These are phyloP conservation scores for Epithele typhae DNA, from an alignment of 768 basidiomycete species.

Conservation along the genomic window DNA sequence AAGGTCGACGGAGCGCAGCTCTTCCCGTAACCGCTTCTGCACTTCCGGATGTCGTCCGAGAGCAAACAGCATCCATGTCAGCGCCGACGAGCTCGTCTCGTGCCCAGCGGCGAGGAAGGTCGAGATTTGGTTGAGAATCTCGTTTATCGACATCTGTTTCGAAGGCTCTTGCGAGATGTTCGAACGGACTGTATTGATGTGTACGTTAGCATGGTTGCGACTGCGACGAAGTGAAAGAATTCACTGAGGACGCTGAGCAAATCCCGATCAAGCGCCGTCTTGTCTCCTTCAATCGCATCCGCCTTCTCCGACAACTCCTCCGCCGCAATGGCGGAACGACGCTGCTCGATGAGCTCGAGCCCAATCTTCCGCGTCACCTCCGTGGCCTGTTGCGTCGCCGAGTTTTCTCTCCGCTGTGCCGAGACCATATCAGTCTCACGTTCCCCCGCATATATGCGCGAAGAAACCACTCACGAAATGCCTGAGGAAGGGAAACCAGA, in stretches of 20 bases:
- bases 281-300: slow-evolving; percentile 23
- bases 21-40: slow-evolving; percentile 46
- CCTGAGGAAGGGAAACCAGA: slow-evolving; percentile 54
- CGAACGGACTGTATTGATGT: slow-evolving; percentile 46
- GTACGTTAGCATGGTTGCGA: background rate
- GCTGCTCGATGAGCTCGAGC: slow-evolving; percentile 46
- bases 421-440: background rate
- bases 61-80: slow-evolving; percentile 61
- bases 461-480: slow-evolving; percentile 40
- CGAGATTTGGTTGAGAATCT: slow-evolving; percentile 58
- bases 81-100: slow-evolving; percentile 54
- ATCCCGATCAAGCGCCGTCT: slow-evolving; percentile 39
- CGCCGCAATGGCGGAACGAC: slow-evolving; percentile 32
- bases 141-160: slow-evolving; percentile 50
- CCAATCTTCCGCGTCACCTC: slow-evolving; percentile 52
- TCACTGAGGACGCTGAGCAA: slow-evolving; percentile 42
- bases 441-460: background rate
- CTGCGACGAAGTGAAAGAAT: background rate
- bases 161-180: slow-evolving; percentile 43
- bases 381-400: slow-evolving; percentile 38
- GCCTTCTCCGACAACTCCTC: slow-evolving; percentile 17
- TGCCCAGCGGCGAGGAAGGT: slow-evolving; percentile 65
- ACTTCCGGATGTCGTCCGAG: slow-evolving; percentile 41
- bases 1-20: slow-evolving; percentile 30
- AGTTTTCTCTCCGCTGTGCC: slow-evolving; percentile 41